Evolutionary conservation across 2,329 filamentous ascomycete species (phyloP), one percentile per base, ranked within the genome.

Genomic region (Botrytis paeoniae): DNA sequence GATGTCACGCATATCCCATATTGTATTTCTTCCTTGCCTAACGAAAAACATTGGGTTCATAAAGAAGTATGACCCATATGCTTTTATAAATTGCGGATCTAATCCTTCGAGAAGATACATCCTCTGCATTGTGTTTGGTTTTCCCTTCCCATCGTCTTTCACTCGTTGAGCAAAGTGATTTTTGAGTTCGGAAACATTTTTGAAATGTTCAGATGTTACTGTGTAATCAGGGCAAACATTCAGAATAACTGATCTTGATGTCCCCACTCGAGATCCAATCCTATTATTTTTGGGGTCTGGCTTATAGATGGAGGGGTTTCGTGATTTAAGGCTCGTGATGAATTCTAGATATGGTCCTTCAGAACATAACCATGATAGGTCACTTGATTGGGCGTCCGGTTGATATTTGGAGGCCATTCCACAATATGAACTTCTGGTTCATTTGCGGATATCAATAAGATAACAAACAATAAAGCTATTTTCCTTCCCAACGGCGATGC

Each of bases 11-110:
- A 39, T 37, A 60, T 70, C 64, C 70, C 48, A 70, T 37, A 71
- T 32, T 32, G 64, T 60, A 32, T 73, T 75, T 20, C 71, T 65
- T 45, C 71, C 72, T 32, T 75, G 72, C 22, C 41, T 63, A 45
- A 32, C n/a, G 57, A 73, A 75, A 57, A 73, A 72, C 29, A 37
- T 65, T 6, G 69, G 74, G 43, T 75, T 69, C 64, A 75, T 72
- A 20, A 71, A 51, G n/a, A 75, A 71, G 48, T 73, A 64, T 20
- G 43, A 41, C 5, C 60, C 71, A 57, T 68, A 70, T 14, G 66
- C 66, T 25, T 74, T 61, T 39, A 71, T 45, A 45, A 60, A 74
- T 48, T 32, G n/a, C 3, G 73, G 66, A 70, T 74, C 71, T 18
- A 74, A 59, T 18, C 73, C 66, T 66, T 74, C 73, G 2, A 74